Evolutionary conservation across 1,284 basidiomycete species (phyloP), one percentile per base, ranked within the genome.

Genomic region (Trametes pubescens): DNA sequence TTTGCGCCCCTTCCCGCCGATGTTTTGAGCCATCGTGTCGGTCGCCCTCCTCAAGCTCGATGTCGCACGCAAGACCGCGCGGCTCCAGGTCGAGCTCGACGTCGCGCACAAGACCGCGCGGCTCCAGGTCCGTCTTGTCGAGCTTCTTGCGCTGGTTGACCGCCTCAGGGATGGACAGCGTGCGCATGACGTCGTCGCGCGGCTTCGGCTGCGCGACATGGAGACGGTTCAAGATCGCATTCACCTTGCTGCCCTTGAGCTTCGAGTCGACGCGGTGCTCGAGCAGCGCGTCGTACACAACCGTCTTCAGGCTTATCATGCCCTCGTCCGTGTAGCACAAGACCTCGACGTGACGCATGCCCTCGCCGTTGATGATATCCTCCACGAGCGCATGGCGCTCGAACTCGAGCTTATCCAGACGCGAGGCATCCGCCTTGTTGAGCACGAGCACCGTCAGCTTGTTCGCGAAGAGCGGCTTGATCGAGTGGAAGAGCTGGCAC

Each of bases 401-500:
- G 4, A 88, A 81, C 11, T 85, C 78, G 29, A 98, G 85, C 73
- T 98, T 95, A 55, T 92, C 89, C 7, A 96, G 85, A 51, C 93
- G 89, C 67, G 84, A 90, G 61, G 98, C 90, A 75, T 98, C 96
- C 71, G 95, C 91, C 85, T 98, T 98, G 87, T 98, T 98, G 78
- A 98, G 90, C 69, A 98, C 95, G 40, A 98, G 88, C 61, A 98
- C 75, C 55, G 91, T 92, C 37, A 96, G 96, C 79, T 98, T 98
- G 76, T 92, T 93, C 61, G 86, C 82, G 79, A 98, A 98, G 57
- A 98, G 86, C 37, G 96, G 96, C 79, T 97, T 98, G 81, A 98
- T 98, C 55, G 96, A 98, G 76, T 97, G 93, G 88, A 96, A 98
- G 66, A 98, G 89, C 82, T 96, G 94, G 84, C 95, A 97, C 91